A percentile compares a stretch with the other conserved stretches of the same genome.
phyloP scores from a whole-genome alignment of 2,329 filamentous ascomycete species.

The Fusarium armeniacum region DNA sequence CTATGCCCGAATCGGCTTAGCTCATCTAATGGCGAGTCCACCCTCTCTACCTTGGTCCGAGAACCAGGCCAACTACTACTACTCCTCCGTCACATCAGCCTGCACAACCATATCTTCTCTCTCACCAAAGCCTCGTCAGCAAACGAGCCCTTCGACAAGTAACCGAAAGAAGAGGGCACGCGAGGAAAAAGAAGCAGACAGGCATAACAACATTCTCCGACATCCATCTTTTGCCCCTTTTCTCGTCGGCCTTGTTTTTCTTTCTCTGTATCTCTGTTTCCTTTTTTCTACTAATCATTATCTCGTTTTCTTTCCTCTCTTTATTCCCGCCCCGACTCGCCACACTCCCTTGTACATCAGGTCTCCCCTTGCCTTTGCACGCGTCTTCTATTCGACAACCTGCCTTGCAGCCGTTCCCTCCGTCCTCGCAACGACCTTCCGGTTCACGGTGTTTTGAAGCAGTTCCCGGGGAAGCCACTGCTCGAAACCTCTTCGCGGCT shows the following conservation, averaged over 20 bases:
- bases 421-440: constrained; percentile 23
- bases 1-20: constrained; percentile 5
- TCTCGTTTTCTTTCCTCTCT: constrained; percentile 9
- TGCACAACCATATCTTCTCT: constrained; percentile 42
- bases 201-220: constrained; percentile 21
- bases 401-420: constrained; percentile 25
- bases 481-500: constrained; percentile 21
- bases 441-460: constrained; percentile 11
- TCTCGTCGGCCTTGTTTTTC: constrained; percentile 2
- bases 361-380: constrained; percentile 35
- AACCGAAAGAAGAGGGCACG: constrained; percentile 2
- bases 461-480: constrained; percentile 23
- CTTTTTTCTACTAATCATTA: constrained; percentile 15
- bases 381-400: constrained; percentile 17
- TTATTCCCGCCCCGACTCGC: constrained; percentile 15
- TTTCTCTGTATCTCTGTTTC: constrained; percentile 1
- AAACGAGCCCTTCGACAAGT: constrained; percentile 18
- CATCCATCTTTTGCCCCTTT: not conserved
- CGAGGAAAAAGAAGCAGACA: constrained; percentile 12
- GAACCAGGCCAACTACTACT: constrained; percentile 17
- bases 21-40: constrained; percentile 14
- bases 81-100: constrained; percentile 47
- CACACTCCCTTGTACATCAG: constrained; percentile 36
- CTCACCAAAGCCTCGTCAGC: constrained; percentile 48
- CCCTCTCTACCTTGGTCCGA: constrained; percentile 30